These are phyloP conservation scores for Phytophthora ramorum DNA, from an alignment of 352 stramenopile species.

Conservation along the genomic window DNA sequence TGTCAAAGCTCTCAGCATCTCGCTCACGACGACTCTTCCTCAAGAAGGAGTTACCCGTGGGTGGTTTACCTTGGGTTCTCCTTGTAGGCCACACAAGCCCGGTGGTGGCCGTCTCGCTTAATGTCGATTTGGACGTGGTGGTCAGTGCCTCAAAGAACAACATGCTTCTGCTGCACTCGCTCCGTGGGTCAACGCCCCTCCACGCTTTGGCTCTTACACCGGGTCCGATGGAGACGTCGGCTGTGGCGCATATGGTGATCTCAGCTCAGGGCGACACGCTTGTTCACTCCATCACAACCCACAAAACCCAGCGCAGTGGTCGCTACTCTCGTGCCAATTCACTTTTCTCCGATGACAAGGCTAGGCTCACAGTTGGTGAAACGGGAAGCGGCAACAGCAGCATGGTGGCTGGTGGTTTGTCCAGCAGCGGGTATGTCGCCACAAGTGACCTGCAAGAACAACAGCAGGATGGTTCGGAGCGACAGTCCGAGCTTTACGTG, in stretches of 20 bases:
- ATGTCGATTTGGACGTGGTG: conserved; percentile 85
- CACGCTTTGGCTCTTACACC: conserved; percentile 71
- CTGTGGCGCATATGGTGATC: conserved; percentile 78
- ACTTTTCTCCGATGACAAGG: conserved; percentile 56
- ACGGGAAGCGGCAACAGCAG: conserved; percentile 36
- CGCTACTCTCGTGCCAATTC: conserved; percentile 48
- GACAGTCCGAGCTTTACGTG: conserved; percentile 80
- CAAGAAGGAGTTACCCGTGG: conserved; percentile 86
- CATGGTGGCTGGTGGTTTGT: conserved; percentile 46
- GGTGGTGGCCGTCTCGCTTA: conserved; percentile 80
- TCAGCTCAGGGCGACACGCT: conserved; percentile 75
- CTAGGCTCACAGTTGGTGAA: conserved; percentile 42
- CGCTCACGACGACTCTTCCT: conserved; percentile 84
- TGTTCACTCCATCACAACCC: conserved; percentile 70
- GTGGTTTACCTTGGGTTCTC: conserved; percentile 80
- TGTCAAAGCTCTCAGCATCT: conserved; percentile 83
- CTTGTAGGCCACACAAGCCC: conserved; percentile 80
- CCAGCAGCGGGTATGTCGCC: conserved; percentile 42
- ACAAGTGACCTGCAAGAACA: conserved; percentile 32
- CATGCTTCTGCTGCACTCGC: conserved; percentile 77
- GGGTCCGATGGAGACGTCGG: conserved; percentile 50
- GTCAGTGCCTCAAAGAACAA: conserved; percentile 83
- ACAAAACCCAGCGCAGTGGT: conserved; percentile 37
- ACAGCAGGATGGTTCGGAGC: conserved; percentile 33
- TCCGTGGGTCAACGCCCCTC: conserved; percentile 76